These are phyloP conservation scores for Kodamaea laetipori DNA, from an alignment of 805 yeast genomes.

Conservation along the genomic window DNA sequence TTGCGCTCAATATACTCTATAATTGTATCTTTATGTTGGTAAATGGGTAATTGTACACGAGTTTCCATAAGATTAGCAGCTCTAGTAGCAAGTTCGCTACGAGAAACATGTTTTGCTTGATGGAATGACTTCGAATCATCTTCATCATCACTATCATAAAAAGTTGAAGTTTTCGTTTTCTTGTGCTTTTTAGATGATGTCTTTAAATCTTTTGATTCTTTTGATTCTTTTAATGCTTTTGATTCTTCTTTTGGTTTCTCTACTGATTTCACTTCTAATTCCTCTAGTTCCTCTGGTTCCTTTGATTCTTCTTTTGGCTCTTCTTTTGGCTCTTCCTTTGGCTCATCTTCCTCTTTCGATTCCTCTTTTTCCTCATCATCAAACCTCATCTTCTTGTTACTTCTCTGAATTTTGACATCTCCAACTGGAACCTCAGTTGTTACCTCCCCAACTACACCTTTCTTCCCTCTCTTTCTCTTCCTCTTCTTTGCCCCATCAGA, in stretches of 20 bases:
- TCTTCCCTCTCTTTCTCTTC: slow-evolving; percentile 35
- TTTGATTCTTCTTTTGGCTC: background rate
- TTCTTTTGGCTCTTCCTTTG: slow-evolving; percentile 2
- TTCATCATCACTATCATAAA: slow-evolving; percentile 17
- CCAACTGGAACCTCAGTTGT: slow-evolving; percentile 14
- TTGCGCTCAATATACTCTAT: slow-evolving; percentile 53
- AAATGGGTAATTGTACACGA: slow-evolving; percentile 72
- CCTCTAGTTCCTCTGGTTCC: background rate
- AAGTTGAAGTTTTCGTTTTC: slow-evolving; percentile 5
- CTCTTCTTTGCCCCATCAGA: slow-evolving; percentile 19
- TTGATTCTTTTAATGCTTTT: no score
- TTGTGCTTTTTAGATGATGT: background rate
- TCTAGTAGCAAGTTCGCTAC: slow-evolving; percentile 38
- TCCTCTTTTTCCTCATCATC: slow-evolving; percentile 13
- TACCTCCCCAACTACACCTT: slow-evolving; percentile 9
- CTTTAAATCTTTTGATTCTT: no score
- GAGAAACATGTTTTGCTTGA: slow-evolving; percentile 9
- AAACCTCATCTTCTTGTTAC: slow-evolving; percentile 20
- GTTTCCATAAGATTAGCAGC: slow-evolving; percentile 49
- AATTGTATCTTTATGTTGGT: slow-evolving; percentile 65
- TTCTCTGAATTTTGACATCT: slow-evolving; percentile 16
- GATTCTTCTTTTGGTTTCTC: no score
- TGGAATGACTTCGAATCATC: slow-evolving; percentile 18
- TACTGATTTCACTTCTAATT: background rate
- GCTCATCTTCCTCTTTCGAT: background rate